Percentiles rank a stretch among this genome's conserved stretches.
Conservation (phyloP, 495 filamentous ascomycete genomes). For the Neurospora cerealis region DNA sequence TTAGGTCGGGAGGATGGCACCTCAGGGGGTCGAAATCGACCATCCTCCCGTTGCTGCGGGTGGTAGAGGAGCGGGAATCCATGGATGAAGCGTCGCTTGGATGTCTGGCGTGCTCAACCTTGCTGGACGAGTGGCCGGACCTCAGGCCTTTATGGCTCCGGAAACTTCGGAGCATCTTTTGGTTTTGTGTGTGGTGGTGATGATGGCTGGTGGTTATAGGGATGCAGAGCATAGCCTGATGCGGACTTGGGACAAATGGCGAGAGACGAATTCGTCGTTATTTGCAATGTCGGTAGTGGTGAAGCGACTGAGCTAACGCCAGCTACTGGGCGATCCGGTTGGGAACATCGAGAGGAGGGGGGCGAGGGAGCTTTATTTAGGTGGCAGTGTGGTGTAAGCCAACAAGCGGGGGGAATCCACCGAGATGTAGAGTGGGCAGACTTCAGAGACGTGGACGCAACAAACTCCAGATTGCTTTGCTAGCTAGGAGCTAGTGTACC, state of each 20-base stretch:
- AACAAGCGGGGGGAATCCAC: neutral
- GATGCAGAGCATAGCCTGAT: constrained; percentile 17
- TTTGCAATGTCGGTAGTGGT: neutral
- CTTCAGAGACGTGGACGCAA: neutral
- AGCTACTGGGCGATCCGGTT: neutral
- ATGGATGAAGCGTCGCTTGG: constrained; percentile 19
- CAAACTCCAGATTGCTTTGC: neutral
- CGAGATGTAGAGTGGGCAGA: neutral
- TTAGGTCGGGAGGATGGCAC: constrained; percentile 18
- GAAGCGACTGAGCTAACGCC: neutral
- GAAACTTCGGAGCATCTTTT: constrained; percentile 22
- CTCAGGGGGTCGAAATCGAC: constrained; percentile 28
- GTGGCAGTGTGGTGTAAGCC: neutral
- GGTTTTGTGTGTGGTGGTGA: constrained; percentile 8
- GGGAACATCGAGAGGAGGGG: neutral
- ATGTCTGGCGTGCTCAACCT: constrained; percentile 12
- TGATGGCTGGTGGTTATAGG: constrained; percentile 1
- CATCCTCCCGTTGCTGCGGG: constrained; percentile 15
- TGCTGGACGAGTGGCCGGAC: neutral
- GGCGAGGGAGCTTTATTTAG: neutral
- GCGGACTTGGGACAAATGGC: neutral
- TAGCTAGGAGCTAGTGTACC: neutral
- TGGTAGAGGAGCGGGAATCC: constrained; percentile 17
- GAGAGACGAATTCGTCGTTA: neutral
- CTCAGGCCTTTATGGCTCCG: constrained; percentile 20